Base-by-base conservation (phyloP, 306 rosid species). In the Amphicarpaea edgeworthii region DNA sequence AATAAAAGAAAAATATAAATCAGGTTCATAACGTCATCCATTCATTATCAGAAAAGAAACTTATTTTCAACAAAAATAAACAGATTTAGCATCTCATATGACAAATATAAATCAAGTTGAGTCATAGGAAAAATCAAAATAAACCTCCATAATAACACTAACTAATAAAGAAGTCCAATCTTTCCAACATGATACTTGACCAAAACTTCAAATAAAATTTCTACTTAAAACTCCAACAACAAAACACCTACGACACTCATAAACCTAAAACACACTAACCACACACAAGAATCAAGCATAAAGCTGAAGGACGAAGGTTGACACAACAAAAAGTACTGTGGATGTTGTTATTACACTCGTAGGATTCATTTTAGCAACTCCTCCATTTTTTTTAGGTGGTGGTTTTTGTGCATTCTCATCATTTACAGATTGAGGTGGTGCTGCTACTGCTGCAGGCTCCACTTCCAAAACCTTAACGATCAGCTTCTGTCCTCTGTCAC, bases 401-500 rank as follows among this genome's bases (percentile, higher is more conserved):
- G 79, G 12, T 1, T 50, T 43, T 28, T 28, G 59, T 12, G 86
- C 64, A 51, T 5, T 78, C 1, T 57, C 79, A 70, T 57, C 79
- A 70, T 34, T 40, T 8, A 80, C 59, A 8, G 85, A 42, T 24
- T 76, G 81, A 0, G 95, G 88, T 6, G 95, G 41, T 7, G 26
- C 69, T 19, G 81, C 59, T 12, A n/a, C n/a, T n/a, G n/a, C 32
- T 28, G 3, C 32, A 2, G 83, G 59, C 16, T 88, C 86, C 0
- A 78, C 1, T 12, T 78, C 78, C 86, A 94, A 75, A 38, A 92
- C 97, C 77, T 95, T 92, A 78, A 90, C 62, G 69, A 89, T 82
- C 89, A 95, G 78, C 77, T 83, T 89, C 51, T 86, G 92, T 0
- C 98, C 98, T 69, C 83, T 86, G 77, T 53, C 38, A 38, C 97